Conservation (phyloP, 805 yeast genomes). For the Blastobotrys robertii region DNA sequence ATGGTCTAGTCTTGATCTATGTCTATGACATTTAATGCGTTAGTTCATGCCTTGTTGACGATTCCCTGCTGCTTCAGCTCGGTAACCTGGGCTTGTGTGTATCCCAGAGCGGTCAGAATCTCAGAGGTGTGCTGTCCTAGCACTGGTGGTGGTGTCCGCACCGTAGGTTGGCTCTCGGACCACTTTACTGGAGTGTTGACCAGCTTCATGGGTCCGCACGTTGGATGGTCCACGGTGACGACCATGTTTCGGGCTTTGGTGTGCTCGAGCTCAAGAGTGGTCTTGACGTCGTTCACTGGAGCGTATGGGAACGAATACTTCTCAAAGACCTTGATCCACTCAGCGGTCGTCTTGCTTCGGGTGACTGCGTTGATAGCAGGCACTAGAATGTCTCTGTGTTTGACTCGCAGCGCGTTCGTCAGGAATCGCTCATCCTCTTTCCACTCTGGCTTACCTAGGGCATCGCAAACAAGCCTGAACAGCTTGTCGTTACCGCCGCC, state of each 20-base stretch:
- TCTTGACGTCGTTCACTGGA: conserved; percentile 31
- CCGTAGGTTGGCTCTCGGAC: conserved; percentile 27
- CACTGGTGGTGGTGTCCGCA: conserved; percentile 30
- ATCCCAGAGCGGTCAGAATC: conserved; percentile 22
- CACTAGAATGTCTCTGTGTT: conserved; percentile 26
- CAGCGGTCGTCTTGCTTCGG: conserved; percentile 23
- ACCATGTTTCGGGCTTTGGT: conserved; percentile 31
- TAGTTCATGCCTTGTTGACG: conserved; percentile 2
- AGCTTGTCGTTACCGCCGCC: conserved; percentile 35
- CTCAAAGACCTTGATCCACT: conserved; percentile 29
- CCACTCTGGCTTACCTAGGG: conserved; percentile 30
- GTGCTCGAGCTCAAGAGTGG: conserved; percentile 29
- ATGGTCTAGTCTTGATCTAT: too few species aligned
- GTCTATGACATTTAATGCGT: neutral
- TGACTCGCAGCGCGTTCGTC: conserved; percentile 31
- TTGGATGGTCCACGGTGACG: conserved; percentile 27
- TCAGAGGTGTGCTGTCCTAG: conserved; percentile 32
- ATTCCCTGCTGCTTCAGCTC: conserved; percentile 21
- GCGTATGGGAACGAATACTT: conserved; percentile 31
- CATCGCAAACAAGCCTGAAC: conserved; percentile 26
- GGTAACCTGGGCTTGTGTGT: conserved; percentile 15
- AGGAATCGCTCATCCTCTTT: conserved; percentile 24
- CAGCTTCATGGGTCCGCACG: conserved; percentile 28
- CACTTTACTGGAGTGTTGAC: conserved; percentile 33
- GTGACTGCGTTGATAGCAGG: conserved; percentile 26